phyloP scores from a whole-genome alignment of 2,329 filamentous ascomycete genomes.

The Penicillium nordicum region DNA sequence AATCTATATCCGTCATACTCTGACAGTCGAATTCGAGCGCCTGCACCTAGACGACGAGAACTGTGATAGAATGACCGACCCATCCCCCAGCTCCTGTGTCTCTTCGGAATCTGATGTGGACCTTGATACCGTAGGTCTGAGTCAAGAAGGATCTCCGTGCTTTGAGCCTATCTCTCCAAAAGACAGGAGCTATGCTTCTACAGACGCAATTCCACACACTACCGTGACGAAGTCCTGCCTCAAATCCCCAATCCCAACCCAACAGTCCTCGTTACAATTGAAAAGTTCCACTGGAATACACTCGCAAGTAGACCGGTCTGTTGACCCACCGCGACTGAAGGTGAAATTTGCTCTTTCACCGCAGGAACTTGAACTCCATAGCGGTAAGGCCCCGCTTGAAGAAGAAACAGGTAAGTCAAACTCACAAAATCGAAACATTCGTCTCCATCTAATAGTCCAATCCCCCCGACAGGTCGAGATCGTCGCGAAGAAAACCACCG shows the following conservation, averaged over 20 bases:
- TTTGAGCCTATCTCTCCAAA: neutral
- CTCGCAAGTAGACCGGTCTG: neutral
- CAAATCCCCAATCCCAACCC: neutral
- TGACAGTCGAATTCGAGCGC: slow-evolving; percentile 16
- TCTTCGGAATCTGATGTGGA: neutral
- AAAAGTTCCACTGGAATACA: neutral
- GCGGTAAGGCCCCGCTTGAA: neutral
- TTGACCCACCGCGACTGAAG: slow-evolving; percentile 5
- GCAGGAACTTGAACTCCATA: slow-evolving; percentile 1
- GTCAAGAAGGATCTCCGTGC: neutral
- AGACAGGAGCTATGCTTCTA: neutral
- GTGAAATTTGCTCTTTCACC: slow-evolving; percentile 8
- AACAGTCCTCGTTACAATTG: neutral
- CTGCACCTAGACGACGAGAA: slow-evolving; percentile 14
- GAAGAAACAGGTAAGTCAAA: neutral
- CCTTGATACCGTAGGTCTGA: neutral
- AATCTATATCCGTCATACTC: slow-evolving; percentile 14
- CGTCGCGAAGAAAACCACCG: slow-evolving; percentile 6
- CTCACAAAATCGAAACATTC: neutral
- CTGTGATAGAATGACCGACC: neutral
- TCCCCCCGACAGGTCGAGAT: neutral
- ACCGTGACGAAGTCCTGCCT: slow-evolving; percentile 1
- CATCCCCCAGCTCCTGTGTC: neutral
- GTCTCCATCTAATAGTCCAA: neutral
- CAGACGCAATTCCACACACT: neutral